A percentile compares a stretch with the other conserved stretches of the same genome.
phyloP scores from a whole-genome alignment of 2,329 filamentous ascomycete genomes.

The Teratosphaeriaceae sp. region DNA sequence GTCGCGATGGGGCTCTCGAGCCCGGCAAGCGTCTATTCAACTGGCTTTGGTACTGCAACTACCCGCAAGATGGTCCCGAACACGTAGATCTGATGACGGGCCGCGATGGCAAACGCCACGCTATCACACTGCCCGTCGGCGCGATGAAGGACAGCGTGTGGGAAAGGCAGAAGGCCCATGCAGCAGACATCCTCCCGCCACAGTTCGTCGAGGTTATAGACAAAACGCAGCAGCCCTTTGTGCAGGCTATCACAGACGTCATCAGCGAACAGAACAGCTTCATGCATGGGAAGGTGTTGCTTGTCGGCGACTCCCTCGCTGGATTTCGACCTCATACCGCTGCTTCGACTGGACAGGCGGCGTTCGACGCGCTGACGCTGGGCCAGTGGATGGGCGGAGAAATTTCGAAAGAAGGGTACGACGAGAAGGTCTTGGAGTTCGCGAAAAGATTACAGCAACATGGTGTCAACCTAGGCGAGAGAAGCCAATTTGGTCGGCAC shows the following conservation, averaged over 20 bases:
- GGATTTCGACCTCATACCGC: constrained; percentile 43
- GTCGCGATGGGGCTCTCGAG: constrained; percentile 33
- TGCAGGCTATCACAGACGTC: constrained; percentile 41
- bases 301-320: constrained; percentile 43
- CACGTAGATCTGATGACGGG: constrained; percentile 41
- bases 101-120: constrained; percentile 32
- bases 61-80: constrained; percentile 32
- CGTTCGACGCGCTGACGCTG: constrained; percentile 37
- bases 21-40: constrained; percentile 40
- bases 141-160: constrained; percentile 34
- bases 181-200: constrained; percentile 29
- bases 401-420: constrained; percentile 31
- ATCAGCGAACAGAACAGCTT: constrained; percentile 33
- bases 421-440: constrained; percentile 30
- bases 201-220: constrained; percentile 38
- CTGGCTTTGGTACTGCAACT: constrained; percentile 44
- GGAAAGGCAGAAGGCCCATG: constrained; percentile 31
- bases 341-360: constrained; percentile 42
- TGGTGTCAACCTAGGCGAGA: constrained; percentile 35
- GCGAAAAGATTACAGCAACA: constrained; percentile 32
- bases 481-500: constrained; percentile 35
- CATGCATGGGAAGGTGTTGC: constrained; percentile 35
- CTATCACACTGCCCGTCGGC: constrained; percentile 39
- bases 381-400: constrained; percentile 35
- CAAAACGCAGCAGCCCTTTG: constrained; percentile 37